Evolutionary conservation across 768 basidiomycete genomes (phyloP), one percentile per base, ranked within the genome.

Genomic region (Mycena galopus): DNA sequence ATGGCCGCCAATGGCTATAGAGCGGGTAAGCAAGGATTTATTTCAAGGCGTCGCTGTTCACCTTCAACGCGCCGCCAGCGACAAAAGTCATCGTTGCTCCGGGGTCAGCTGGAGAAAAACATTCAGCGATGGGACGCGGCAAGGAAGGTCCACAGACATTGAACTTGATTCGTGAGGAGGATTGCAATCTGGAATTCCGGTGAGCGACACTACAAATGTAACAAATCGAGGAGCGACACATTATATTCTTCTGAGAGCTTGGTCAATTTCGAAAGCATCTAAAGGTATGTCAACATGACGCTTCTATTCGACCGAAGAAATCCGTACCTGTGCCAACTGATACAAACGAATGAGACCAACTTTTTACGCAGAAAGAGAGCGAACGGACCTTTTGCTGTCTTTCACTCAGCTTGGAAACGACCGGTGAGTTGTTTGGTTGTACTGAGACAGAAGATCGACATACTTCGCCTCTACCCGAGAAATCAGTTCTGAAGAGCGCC

Each of bases 81-180:
- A 97, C 96, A 78, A 98, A 98, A 60, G 95, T 95, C 92, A 94
- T 94, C 3, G 94, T 95, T 59, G 96, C 96, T 59, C 97, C 97
- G 25, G 97, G 97, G 80, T 98, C 97, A 71, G 96, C 94, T 94
- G 78, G 57, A 51, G 56, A 25, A 27, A n/a, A 27, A 29, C 30
- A 23, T 42, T 51, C 32, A 14, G 25, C 37, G 8, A 30, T 29
- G 14, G 51, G 37, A 21, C 47, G 25, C 58, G 16, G 11, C 27
- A 53, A 55, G 39, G 64, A 55, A 55, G 9, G 42, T 44, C 55
- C 21, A 77, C 86, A 59, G 78, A 93, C 94, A 93, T 87, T 96
- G 94, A 3, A 96, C 96, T 88, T 97, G 96, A 77, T 97, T 97
- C 19, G 96, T 98, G 68, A 98, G 87, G 33, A 98, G 86, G 53